Evolutionary conservation across 306 rosid species (phyloP), one percentile per base, ranked within the genome.

Genomic region (Prunus fruticosa): DNA sequence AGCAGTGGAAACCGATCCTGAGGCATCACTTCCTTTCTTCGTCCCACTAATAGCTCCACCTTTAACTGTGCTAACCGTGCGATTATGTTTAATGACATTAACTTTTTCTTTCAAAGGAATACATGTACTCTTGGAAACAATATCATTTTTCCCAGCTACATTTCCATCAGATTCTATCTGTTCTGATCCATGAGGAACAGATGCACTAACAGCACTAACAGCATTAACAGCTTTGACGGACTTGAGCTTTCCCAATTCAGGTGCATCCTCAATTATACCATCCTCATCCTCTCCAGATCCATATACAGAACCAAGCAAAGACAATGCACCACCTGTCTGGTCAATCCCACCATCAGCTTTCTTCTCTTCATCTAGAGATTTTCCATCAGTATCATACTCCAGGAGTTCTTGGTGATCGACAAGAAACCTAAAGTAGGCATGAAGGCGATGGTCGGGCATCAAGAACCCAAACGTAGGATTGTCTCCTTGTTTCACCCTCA

Each of bases 401-500:
- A 90, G 72, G 50, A 90, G 88, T 77, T 90, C 96, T 82, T 86
- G 91, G 82, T 93, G 92, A 71, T 87, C 88, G 50, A 90, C 86
- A 68, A 93, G 94, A 85, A 78, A 90, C 82, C 91, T 91, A 71
- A 90, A 93, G 87, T 93, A 93, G 2, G 86, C 80, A 87, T 93
- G 94, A 72, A 89, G 93, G 79, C 66, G 84, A 82, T 93, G 96
- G 82, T 87, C 85, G 20, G 94, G 98, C 93, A 93, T 90, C 89
- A 93, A 87, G 83, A 93, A 93, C 74, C 98, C 98, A 85, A 93
- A 90, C 54, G 84, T 80, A 62, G 98, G 96, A 83, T 90, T 93
- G 84, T 90, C 94, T 78, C 98, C 98, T 57, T 90, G 98, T 80
- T 90, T 93, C 80, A 93, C 98, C 84, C 98, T 87, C 87, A 93